Conservation (phyloP, 2,329 filamentous ascomycete species). For the Colletotrichum sp. region DNA sequence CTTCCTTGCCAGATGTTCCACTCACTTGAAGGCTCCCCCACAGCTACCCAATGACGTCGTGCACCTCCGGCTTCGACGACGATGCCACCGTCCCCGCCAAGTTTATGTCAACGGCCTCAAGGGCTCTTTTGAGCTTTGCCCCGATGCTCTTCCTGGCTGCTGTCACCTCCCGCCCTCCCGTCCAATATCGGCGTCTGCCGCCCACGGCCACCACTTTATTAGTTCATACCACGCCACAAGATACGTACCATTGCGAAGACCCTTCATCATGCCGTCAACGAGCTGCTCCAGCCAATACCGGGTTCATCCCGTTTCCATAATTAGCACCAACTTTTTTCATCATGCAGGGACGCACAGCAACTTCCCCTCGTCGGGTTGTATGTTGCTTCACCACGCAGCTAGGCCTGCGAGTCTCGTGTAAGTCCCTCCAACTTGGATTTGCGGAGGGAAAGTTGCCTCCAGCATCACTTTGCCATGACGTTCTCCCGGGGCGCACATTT, state of each 20-base stretch:
- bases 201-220: not conserved
- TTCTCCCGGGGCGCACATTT: not conserved
- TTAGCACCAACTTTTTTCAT: constrained; percentile 14
- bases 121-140: not conserved
- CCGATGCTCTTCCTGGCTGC: constrained; percentile 12
- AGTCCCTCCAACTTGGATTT: not conserved
- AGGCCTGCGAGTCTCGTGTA: not conserved
- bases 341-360: constrained; percentile 14
- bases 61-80: constrained; percentile 12
- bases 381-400: not conserved
- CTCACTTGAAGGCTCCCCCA: constrained; percentile 5
- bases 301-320: constrained; percentile 21
- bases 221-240: not conserved
- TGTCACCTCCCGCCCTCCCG: constrained; percentile 5
- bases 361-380: not conserved
- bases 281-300: constrained; percentile 6
- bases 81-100: constrained; percentile 13
- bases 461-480: not conserved
- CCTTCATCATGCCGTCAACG: constrained; percentile 9
- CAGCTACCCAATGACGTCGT: constrained; percentile 21
- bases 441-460: not conserved
- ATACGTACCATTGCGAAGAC: constrained; percentile 5
- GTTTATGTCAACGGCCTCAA: constrained; percentile 17
- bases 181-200: constrained; percentile 5
- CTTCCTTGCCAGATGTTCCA: not conserved